Evolutionary conservation across 2,329 filamentous ascomycete species (phyloP).

Genomic region (Aspergillus intermedius): DNA sequence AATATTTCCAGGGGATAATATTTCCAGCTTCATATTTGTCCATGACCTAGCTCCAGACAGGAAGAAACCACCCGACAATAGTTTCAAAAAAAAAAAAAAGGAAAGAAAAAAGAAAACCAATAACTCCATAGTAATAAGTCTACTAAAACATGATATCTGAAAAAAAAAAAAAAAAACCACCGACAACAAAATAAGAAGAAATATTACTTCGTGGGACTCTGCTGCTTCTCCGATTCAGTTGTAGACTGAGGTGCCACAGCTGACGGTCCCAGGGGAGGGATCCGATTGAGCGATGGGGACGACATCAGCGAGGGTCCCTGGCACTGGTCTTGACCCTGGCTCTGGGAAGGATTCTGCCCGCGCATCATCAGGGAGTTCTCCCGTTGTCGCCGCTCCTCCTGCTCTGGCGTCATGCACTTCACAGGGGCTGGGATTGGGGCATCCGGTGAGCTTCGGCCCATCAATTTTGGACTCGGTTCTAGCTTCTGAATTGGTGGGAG

Average conservation of each 20-base stretch:
- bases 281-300: slow-evolving; percentile 27
- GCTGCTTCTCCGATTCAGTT: not conserved
- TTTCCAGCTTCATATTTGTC: slow-evolving; percentile 5
- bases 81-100: too few relatives aligned
- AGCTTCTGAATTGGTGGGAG: slow-evolving; percentile 36
- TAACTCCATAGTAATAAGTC: too few relatives aligned
- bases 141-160: too few relatives aligned
- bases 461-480: slow-evolving; percentile 39
- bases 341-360: not conserved
- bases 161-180: too few relatives aligned
- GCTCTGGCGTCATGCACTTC: slow-evolving; percentile 39
- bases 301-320: slow-evolving; percentile 16
- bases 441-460: slow-evolving; percentile 38
- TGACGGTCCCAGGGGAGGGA: slow-evolving; percentile 26
- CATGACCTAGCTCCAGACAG: not conserved
- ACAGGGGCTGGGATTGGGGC: slow-evolving; percentile 37
- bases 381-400: slow-evolving; percentile 34
- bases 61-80: too few relatives aligned
- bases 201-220: not conserved
- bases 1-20: slow-evolving; percentile 6
- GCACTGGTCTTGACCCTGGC: slow-evolving; percentile 1
- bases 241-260: slow-evolving; percentile 7
- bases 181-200: too few relatives aligned
- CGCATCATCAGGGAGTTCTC: slow-evolving; percentile 28
- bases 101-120: too few relatives aligned